Evolutionary conservation across 805 yeast genomes (phyloP), one percentile per base, ranked within the genome.

Genomic region (Sugiyamaella boreocaroliniensis): DNA sequence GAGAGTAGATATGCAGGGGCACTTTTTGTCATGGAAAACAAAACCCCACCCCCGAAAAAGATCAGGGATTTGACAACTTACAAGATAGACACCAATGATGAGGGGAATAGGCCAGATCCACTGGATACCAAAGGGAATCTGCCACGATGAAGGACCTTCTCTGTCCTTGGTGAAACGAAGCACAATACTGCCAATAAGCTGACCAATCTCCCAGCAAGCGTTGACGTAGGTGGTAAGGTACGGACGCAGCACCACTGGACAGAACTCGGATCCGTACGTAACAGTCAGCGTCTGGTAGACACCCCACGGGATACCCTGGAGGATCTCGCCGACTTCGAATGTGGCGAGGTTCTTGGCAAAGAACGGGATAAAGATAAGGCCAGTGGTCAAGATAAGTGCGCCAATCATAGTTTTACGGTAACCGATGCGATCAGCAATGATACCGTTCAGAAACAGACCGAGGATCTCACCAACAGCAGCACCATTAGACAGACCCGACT

Each of bases 91-190:
- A 1, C 41, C 56, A 2, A 76, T 62, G 22, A 71, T 58, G 20
- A 80, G 61, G 32, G 81, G 80, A 11, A 72, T 61, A 4, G 81
- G 78, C 82, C 82, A 80, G 3, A 71, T 65, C 84, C 84, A 80
- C 64, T 80, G 85, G 11, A 80, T 53, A 4, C 80, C 83, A 61
- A 76, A 78, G 7, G 85, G 83, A 45, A 78, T 68, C 48, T 74
- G 68, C 64, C 77, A 81, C 7, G 79, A 74, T 68, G 71, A 58
- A 20, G 70, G 63, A 37, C 64, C 55, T 1, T 52, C 53, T n/a
- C 29, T 58, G 47, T 53, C 32, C 48, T 50, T 59, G 42, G 68
- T 51, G 65, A 76, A 66, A 56, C 70, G 71, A 49, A 58, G 55
- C 29, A 80, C 76, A 52, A 85, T 81, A 11, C 79, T 65, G 7